Base-by-base conservation (phyloP, 768 basidiomycete genomes). In the Chalciporus pseudorubinellus region DNA sequence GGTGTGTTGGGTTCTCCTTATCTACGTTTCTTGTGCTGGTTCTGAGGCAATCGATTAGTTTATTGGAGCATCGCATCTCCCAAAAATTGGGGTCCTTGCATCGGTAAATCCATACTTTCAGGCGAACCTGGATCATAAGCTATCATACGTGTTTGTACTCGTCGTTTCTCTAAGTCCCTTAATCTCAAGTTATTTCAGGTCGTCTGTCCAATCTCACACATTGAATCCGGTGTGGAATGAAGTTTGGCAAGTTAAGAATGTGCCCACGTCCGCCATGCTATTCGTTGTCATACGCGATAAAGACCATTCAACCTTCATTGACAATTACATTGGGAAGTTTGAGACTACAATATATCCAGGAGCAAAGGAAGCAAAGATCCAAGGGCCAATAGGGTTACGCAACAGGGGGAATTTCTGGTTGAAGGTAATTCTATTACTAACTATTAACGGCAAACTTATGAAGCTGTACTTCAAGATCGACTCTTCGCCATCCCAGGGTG, bases 221-320 rank as follows among this genome's bases (percentile, higher is more conserved):
- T 65, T 82, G 18, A 58, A 70, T 0, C 89, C 89, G 0, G 82
- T 87, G 18, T 90, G 88, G 88, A 85, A 91, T 59, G 88, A 89
- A 61, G 55, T 73, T 9, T 90, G 89, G 89, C 70, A 72, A 29
- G 69, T 90, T 55, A 85, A 82, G 69, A 89, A 87, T 60, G 87
- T 90, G 13, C 88, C 89, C 0, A 65, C 63, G 5, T 76, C 71
- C n/a, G 87, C 87, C 8, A 73, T 70, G 21, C 67, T 91, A 8
- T 64, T 70, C 5, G 79, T 89, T n/a, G 69, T 78, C 39, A 72
- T 91, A n/a, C 66, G 81, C 50, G 85, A 88, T 64, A 88, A 89
- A 60, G 84, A 89, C 59, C 77, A 79, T 34, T 79, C 76, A 14
- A 67, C 72, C 0, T 65, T 77, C 29, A 73, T 73, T 6, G 85